phyloP scores from a whole-genome alignment of 805 yeast species.

The Suhomyces kilbournensis region DNA sequence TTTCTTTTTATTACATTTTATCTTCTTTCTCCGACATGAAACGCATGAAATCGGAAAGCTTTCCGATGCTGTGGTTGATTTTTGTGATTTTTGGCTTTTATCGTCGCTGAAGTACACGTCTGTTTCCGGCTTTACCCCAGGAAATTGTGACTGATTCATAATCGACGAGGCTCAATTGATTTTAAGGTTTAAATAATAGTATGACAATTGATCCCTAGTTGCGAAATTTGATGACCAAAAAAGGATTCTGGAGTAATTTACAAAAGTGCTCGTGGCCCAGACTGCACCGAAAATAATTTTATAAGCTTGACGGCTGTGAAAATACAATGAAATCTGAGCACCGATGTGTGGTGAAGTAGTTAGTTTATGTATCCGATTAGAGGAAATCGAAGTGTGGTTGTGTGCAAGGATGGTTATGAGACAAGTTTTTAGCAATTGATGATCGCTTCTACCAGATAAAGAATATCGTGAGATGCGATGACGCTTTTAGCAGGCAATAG shows the following conservation, averaged over 20 bases:
- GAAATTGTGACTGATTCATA: background rate
- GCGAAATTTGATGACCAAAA: background rate
- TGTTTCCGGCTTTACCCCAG: background rate
- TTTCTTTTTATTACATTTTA: constrained; percentile 31
- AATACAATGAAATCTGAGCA: background rate
- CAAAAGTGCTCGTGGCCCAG: background rate
- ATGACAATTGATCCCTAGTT: background rate
- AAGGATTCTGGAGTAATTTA: background rate
- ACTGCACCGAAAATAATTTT: background rate
- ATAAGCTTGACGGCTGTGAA: background rate
- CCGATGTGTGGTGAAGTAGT: background rate
- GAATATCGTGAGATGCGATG: background rate
- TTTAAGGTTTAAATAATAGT: background rate
- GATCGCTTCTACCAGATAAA: background rate
- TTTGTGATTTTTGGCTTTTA: background rate
- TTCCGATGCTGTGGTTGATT: constrained; percentile 11
- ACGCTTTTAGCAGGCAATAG: background rate
- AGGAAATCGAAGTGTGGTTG: background rate
- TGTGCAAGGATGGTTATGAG: background rate
- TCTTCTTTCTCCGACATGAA: constrained; percentile 35
- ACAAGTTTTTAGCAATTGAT: background rate
- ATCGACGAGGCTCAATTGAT: background rate
- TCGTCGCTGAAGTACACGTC: background rate
- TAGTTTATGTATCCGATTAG: background rate
- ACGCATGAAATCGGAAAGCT: constrained; percentile 34